Percentiles rank a stretch among this genome's conserved stretches.
Conservation (phyloP, 768 basidiomycete genomes). For the Sporobolomyces roseus region DNA sequence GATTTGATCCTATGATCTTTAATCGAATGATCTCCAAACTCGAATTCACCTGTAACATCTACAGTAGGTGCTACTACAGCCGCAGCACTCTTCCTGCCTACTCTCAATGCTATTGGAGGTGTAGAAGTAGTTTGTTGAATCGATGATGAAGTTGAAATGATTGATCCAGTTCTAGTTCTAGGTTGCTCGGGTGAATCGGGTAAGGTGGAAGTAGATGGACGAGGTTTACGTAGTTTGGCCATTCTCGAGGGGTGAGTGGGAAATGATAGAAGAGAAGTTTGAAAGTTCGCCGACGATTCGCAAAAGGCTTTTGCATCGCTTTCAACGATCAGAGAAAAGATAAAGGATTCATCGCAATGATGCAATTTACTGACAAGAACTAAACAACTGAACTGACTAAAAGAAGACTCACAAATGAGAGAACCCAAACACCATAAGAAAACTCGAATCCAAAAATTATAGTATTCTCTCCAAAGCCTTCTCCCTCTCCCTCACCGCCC, state of each 20-base stretch:
- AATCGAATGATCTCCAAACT: not conserved
- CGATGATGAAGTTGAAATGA: not conserved
- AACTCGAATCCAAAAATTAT: not conserved
- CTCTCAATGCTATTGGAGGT: not conserved
- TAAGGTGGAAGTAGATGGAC: not conserved
- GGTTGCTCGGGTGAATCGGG: not conserved
- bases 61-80: not conserved
- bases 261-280: not conserved
- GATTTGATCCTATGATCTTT: not conserved
- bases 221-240: conserved; percentile 11
- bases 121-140: not conserved
- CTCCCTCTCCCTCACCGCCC: conserved; percentile 47
- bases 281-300: conserved; percentile 1
- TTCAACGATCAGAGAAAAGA: too few relatives aligned
- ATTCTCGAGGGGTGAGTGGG: not conserved
- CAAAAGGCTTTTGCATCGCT: too few relatives aligned
- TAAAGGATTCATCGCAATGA: too few relatives aligned
- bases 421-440: not conserved
- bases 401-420: not conserved
- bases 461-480: conserved; percentile 43
- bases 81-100: not conserved
- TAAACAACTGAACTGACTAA: too few relatives aligned
- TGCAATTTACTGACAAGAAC: too few relatives aligned
- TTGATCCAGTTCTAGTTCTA: not conserved
- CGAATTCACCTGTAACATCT: conserved; percentile 3